These are phyloP conservation scores for Neurospora tetrasperma DNA, from an alignment of 495 filamentous ascomycete species.

Conservation along the genomic window DNA sequence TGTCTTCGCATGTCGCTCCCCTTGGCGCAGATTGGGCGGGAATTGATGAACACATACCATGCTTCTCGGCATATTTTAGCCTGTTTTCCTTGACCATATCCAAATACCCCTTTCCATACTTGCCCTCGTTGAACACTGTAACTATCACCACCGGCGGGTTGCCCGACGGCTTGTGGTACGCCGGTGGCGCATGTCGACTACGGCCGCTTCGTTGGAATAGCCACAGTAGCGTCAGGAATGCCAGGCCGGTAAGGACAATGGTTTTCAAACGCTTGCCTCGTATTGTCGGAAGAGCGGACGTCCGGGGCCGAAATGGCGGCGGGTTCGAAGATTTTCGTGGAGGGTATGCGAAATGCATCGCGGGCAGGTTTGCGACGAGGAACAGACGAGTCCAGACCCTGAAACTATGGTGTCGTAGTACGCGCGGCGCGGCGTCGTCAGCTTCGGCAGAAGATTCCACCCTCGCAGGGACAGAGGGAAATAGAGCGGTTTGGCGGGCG, in stretches of 20 bases:
- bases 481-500: not conserved
- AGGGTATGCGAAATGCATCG: slow-evolving; percentile 88
- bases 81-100: slow-evolving; percentile 71
- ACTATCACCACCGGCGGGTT: slow-evolving; percentile 79
- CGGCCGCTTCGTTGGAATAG: slow-evolving; percentile 43
- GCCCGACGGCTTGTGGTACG: slow-evolving; percentile 36
- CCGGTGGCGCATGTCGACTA: slow-evolving; percentile 17
- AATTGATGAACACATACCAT: slow-evolving; percentile 52
- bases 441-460: not conserved
- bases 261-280: slow-evolving; percentile 58
- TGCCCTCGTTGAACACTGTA: slow-evolving; percentile 62
- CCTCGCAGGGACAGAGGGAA: not conserved
- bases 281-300: slow-evolving; percentile 48
- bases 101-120: slow-evolving; percentile 51
- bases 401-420: not conserved
- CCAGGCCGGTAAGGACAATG: slow-evolving; percentile 46
- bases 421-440: not conserved
- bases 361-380: slow-evolving; percentile 4
- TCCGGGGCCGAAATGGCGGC: slow-evolving; percentile 48
- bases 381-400: not conserved
- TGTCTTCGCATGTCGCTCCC: not conserved
- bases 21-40: not conserved
- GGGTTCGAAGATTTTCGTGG: slow-evolving; percentile 69
- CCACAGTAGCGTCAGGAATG: slow-evolving; percentile 50
- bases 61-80: slow-evolving; percentile 72